phyloP scores from a whole-genome alignment of 352 stramenopile genomes.

The Peronospora destructor region DNA sequence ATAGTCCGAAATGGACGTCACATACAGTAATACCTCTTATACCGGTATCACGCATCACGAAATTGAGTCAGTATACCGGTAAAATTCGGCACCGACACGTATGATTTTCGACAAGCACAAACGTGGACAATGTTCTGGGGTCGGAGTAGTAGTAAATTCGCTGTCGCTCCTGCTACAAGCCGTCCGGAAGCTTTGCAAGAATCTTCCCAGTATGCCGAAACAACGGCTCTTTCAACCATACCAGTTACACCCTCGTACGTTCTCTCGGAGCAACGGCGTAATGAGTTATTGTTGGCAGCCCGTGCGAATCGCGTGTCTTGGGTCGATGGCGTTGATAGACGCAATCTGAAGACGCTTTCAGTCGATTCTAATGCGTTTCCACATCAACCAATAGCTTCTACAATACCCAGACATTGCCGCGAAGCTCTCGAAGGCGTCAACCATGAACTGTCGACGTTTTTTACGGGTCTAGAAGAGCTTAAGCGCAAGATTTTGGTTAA shows the following conservation, averaged over 20 bases:
- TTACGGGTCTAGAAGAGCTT: slow-evolving; percentile 33
- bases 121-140: slow-evolving; percentile 41
- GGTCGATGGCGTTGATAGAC: slow-evolving; percentile 48
- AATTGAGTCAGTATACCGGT: not conserved
- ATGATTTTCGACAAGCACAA: too few relatives aligned
- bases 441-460: slow-evolving; percentile 31
- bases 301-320: slow-evolving; percentile 61
- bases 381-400: not conserved
- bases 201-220: slow-evolving; percentile 7
- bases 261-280: slow-evolving; percentile 64
- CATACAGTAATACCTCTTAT: not conserved
- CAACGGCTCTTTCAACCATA: slow-evolving; percentile 6
- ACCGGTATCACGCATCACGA: not conserved
- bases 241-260: slow-evolving; percentile 33
- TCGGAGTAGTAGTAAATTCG: slow-evolving; percentile 12
- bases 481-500: slow-evolving; percentile 39
- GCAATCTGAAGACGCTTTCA: slow-evolving; percentile 2
- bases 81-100: not conserved
- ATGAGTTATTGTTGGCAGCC: slow-evolving; percentile 64
- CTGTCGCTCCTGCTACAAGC: slow-evolving; percentile 6
- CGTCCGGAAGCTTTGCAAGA: not conserved
- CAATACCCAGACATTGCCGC: slow-evolving; percentile 29
- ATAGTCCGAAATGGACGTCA: not conserved
- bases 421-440: slow-evolving; percentile 41
- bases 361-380: not conserved